Conservation (phyloP, 2,329 filamentous ascomycete genomes). For the Sporothrix inflata region DNA sequence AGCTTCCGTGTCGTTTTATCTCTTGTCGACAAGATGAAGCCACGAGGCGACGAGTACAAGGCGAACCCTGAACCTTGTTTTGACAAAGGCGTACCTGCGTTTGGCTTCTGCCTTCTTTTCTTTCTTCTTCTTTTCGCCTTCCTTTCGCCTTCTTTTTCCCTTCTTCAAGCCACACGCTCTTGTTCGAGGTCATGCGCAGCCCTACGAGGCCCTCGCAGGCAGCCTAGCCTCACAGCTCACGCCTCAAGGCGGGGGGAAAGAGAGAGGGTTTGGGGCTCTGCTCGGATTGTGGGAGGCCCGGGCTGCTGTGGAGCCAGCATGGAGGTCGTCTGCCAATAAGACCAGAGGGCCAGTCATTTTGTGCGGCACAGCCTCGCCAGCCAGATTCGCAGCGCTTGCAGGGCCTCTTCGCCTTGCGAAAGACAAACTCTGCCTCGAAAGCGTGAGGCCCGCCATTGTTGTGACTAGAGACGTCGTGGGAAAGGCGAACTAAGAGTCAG, state of each 20-base stretch:
- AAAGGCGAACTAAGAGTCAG: background rate
- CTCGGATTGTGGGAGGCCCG: background rate
- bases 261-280: constrained; percentile 13
- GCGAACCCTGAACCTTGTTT: background rate
- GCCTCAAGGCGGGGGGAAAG: background rate
- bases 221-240: background rate
- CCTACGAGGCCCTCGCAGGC: background rate
- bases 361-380: constrained; percentile 4
- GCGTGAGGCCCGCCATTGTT: background rate
- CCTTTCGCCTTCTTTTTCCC: background rate
- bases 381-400: background rate
- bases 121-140: background rate
- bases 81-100: background rate
- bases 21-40: background rate
- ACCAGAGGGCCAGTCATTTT: background rate
- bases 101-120: background rate
- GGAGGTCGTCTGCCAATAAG: background rate
- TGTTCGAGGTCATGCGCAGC: constrained; percentile 1
- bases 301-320: background rate
- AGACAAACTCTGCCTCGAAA: background rate
- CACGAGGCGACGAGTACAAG: background rate
- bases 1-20: background rate
- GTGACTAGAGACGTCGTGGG: background rate
- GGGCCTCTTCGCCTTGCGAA: background rate
- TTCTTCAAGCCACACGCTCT: background rate